Percentiles rank a stretch among this genome's conserved stretches.
phyloP scores from a whole-genome alignment of 441 rosid genomes.

The Croton laevigatus region DNA sequence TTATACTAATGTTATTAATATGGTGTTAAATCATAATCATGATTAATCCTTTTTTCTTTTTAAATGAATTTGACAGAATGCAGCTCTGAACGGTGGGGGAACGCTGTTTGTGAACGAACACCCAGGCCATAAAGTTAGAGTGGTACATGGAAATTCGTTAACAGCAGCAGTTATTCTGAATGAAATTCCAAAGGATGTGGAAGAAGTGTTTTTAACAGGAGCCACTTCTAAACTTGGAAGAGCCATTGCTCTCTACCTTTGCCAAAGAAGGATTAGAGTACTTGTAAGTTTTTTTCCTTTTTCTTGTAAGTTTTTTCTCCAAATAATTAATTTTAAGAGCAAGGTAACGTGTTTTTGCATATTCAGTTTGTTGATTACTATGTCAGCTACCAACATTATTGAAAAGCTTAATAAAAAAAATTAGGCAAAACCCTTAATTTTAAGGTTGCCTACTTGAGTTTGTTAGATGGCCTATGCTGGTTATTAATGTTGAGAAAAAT shows the following conservation, averaged over 20 bases:
- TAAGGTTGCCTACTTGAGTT: too few species aligned
- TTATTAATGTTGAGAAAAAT: background rate
- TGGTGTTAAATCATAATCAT: too few species aligned
- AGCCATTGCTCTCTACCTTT: constrained; percentile 94
- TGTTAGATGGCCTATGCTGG: too few species aligned
- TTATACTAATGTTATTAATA: too few species aligned
- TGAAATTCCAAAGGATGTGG: constrained; percentile 63
- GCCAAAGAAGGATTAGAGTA: constrained; percentile 68
- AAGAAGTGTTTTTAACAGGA: constrained; percentile 86
- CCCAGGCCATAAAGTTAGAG: constrained; percentile 71
- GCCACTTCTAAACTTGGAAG: constrained; percentile 98
- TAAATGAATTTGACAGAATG: constrained; percentile 55
- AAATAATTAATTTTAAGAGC: too few species aligned
- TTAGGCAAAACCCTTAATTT: too few species aligned
- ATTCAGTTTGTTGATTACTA: too few species aligned
- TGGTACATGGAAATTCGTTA: constrained; percentile 95
- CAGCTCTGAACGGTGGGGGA: constrained; percentile 93
- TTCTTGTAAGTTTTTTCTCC: constrained; percentile 25
- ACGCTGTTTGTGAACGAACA: constrained; percentile 80
- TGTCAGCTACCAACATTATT: too few species aligned
- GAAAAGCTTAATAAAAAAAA: too few species aligned
- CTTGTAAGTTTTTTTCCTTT: too few species aligned
- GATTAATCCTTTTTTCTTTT: background rate
- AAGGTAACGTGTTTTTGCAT: too few species aligned
- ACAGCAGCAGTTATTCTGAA: constrained; percentile 93